Evolutionary conservation across 2,329 filamentous ascomycete species (phyloP), one percentile per base, ranked within the genome.

Genomic region (Venturia pyrina): DNA sequence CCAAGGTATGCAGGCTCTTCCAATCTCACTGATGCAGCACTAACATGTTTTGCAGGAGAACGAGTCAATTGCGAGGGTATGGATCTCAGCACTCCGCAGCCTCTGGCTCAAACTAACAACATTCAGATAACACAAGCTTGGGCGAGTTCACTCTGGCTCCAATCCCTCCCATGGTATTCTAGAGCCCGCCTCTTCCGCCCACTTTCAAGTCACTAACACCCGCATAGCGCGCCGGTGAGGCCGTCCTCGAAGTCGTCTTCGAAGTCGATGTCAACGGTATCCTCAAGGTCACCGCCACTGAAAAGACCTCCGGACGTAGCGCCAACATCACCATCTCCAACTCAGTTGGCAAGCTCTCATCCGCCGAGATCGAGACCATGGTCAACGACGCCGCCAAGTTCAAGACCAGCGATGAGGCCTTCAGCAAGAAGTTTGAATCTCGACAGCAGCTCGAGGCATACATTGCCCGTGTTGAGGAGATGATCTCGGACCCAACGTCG

Each of bases 311-410:
- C 43, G 95, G 95, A 75, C 93, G 95, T 79, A 95, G 86, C 76
- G 95, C 95, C 81, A 99, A 99, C 88, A 99, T 99, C 80, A 99
- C 95, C 78, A 99, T 99, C 82, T 91, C 91, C 81, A 99, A 99
- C 88, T 96, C 95, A 68, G 93, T 99, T 75, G 95, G 95, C 79
- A 99, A 99, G 86, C 91, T 99, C 72, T 96, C 92, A 69, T 90
- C 89, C 65, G 81, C 82, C 69, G 95, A 99, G 83, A 99, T 99
- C 71, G 95, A 99, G 85, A 92, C 87, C 83, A 98, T 98, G 93
- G 91, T 99, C 79, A 89, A 83, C 78, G 90, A 99, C 73, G 95
- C 95, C 75, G 92, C 93, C 83, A 96, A 96, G 82, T 99, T 97
- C 90, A 99, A 99, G 91, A 86, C 83, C 81, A 93, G 87, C 81